These are phyloP conservation scores for Phlebiopsis gigantea DNA, from an alignment of 768 basidiomycete species.

Conservation along the genomic window DNA sequence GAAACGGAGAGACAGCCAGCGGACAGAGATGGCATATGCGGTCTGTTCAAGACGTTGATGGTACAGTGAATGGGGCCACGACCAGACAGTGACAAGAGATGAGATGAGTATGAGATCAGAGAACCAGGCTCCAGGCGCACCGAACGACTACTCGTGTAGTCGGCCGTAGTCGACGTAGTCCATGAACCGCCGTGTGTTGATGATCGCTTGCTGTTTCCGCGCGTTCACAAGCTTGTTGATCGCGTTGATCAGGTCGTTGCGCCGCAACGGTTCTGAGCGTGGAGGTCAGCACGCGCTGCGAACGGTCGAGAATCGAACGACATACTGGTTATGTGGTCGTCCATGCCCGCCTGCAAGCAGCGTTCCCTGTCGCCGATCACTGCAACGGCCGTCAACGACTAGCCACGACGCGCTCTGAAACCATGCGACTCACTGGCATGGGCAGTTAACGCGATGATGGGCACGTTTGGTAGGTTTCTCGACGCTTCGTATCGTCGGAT, in stretches of 20 bases:
- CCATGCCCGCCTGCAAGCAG: conserved; percentile 75
- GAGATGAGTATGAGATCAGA: neutral
- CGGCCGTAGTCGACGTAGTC: neutral
- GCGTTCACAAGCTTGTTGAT: conserved; percentile 78
- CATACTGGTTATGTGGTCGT: conserved; percentile 80
- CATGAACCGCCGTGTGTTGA: neutral
- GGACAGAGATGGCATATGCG: conserved; percentile 12
- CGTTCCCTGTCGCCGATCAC: conserved; percentile 87
- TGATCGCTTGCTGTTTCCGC: conserved; percentile 25
- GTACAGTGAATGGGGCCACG: neutral
- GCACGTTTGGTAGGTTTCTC: conserved; percentile 64
- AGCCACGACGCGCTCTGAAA: neutral
- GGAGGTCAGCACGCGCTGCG: neutral
- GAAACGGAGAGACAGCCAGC: neutral
- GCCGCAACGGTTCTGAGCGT: conserved; percentile 66
- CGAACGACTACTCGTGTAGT: neutral
- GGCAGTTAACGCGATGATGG: conserved; percentile 95
- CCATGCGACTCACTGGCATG: conserved; percentile 78
- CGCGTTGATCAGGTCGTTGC: conserved; percentile 74
- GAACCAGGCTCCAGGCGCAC: neutral
- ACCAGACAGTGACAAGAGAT: neutral
- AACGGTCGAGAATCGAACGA: conserved; percentile 5
- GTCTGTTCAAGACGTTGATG: conserved; percentile 1
- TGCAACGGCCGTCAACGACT: conserved; percentile 24
- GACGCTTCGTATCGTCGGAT: conserved; percentile 83